A percentile compares a stretch with the other conserved stretches of the same genome.
These are phyloP conservation scores for Aurantiochytrium sp. DNA, from an alignment of 108 stramenopile species.

Conservation along the genomic window DNA sequence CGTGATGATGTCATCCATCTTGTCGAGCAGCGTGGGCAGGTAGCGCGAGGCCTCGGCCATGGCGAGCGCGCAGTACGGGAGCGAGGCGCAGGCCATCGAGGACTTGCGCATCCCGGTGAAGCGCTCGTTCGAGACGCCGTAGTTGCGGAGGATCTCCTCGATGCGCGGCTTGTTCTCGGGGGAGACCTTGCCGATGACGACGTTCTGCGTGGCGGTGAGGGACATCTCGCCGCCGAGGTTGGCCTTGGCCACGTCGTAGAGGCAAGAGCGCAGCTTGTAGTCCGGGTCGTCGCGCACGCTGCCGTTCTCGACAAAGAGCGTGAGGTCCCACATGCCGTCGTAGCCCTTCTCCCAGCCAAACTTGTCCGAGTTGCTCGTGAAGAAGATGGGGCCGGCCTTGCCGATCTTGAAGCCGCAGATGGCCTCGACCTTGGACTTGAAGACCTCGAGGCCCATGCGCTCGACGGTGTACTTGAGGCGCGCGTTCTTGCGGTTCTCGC, in stretches of 20 bases:
- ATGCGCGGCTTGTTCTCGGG: slow-evolving; percentile 78
- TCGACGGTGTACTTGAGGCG: slow-evolving; percentile 98
- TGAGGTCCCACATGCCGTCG: slow-evolving; percentile 90
- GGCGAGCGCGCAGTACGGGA: slow-evolving; percentile 92
- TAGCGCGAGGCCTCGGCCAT: slow-evolving; percentile 92
- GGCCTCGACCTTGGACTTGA: slow-evolving; percentile 80
- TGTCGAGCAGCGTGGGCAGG: slow-evolving; percentile 81
- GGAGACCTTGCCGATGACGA: slow-evolving; percentile 80
- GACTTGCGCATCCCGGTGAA: slow-evolving; percentile 74
- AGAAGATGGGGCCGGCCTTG: not conserved
- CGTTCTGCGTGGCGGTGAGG: slow-evolving; percentile 84
- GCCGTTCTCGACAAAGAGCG: slow-evolving; percentile 88
- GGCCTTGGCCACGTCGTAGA: slow-evolving; percentile 75
- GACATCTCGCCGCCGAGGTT: slow-evolving; percentile 80
- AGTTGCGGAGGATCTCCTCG: slow-evolving; percentile 72
- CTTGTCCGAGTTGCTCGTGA: slow-evolving; percentile 65
- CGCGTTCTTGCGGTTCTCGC: slow-evolving; percentile 92
- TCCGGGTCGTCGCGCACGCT: slow-evolving; percentile 86
- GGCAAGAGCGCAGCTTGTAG: slow-evolving; percentile 77
- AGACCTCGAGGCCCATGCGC: slow-evolving; percentile 87
- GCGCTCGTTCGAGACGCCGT: slow-evolving; percentile 82
- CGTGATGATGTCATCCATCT: slow-evolving; percentile 73
- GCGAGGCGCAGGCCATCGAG: slow-evolving; percentile 92
- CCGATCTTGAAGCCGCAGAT: slow-evolving; percentile 81
- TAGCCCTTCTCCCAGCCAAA: slow-evolving; percentile 98